Base-by-base conservation (phyloP, 352 stramenopile genomes). In the Pythium pectinolyticum region DNA sequence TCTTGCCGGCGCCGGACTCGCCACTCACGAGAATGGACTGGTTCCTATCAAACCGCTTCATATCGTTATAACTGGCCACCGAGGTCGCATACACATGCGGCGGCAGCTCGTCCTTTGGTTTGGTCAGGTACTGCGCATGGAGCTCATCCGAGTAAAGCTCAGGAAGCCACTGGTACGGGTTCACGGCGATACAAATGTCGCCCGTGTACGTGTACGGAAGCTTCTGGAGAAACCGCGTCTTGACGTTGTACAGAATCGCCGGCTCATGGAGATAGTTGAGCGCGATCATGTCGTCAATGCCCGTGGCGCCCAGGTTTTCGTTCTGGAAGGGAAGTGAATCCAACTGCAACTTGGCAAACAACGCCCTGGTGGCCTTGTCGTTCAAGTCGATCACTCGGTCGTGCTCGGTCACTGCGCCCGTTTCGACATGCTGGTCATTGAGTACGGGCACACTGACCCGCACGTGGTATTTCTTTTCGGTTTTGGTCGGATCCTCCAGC, bases 121-220 rank as follows among this genome's bases (percentile, higher is more conserved):
- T 75, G 5, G 78, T 82, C 8, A 91, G 62, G 62, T 97, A 97
- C 52, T 78, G 65, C 8, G 69, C 61, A 47, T 93, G 80, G 28
- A 76, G 66, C 35, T 90, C 75, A 48, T 95, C 82, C 0, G 75
- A 77, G 61, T 97, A 97, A 1, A 97, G 73, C 52, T 94, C 80
- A 0, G 80, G 77, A 25, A 96, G 78, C 85, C 89, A 95, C 63
- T 95, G 88, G 73, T 98, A 99, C 31, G 96, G 96, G 71, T 99
- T 99, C 40, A 98, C 88, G 8, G 96, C 96, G 60, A 99, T 97
- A 34, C 97, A 94, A 69, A 99, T 98, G 43, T 98, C 93, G 22
- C 96, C 95, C 20, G 96, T 98, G 67, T 97, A 97, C 24, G 96
- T 99, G 77, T 99, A 99, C 0, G 96, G 96, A 55, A 96, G 73